Evolutionary conservation across 129 eudicot species (phyloP).

Genomic region (sunflower (Helianthus annuus)): DNA sequence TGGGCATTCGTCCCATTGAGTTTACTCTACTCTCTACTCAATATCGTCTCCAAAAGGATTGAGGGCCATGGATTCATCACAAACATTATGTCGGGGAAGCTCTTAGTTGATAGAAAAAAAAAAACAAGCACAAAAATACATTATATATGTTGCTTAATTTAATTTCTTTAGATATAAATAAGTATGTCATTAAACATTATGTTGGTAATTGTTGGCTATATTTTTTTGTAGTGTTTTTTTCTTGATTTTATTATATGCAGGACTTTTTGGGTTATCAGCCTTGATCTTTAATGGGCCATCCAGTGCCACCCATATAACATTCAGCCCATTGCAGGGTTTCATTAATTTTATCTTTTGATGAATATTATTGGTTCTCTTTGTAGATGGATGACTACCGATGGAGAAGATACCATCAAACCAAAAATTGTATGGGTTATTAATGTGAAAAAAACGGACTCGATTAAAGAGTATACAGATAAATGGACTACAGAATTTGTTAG

Average conservation of each 20-base stretch:
- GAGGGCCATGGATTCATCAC: too few species aligned
- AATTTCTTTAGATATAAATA: too few species aligned
- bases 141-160: too few species aligned
- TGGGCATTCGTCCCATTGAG: too few species aligned
- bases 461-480: neutral
- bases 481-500: neutral
- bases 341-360: neutral
- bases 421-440: neutral
- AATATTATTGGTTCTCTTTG: neutral
- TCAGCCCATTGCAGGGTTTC: constrained; percentile 2
- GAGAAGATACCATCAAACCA: too few species aligned
- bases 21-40: too few species aligned
- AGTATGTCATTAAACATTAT: too few species aligned
- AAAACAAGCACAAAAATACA: too few species aligned
- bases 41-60: too few species aligned
- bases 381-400: neutral
- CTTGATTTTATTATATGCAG: neutral
- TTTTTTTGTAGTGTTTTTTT: neutral
- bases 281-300: neutral
- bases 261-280: neutral
- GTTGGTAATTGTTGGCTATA: neutral
- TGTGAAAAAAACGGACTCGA: neutral
- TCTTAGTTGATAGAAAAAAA: too few species aligned
- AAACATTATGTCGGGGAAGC: too few species aligned
- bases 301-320: neutral